Percentiles rank a stretch among this genome's conserved stretches.
phyloP scores from a whole-genome alignment of 257 asterid species.

The Haberlea rhodopensis region DNA sequence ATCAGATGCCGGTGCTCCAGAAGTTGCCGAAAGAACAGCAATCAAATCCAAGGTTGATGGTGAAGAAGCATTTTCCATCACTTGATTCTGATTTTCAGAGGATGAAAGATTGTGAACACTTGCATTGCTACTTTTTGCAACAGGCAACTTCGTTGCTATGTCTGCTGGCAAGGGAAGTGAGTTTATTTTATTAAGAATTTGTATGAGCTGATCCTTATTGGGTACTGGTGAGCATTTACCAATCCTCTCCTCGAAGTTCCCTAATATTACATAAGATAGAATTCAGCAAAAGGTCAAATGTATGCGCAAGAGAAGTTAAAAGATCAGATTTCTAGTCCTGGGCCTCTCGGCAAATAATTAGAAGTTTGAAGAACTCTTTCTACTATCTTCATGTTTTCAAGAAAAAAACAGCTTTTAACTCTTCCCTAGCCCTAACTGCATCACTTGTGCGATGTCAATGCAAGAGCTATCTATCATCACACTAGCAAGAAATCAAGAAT shows the following conservation, averaged over 20 bases:
- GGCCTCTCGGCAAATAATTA: not conserved
- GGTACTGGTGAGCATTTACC: slow-evolving; percentile 38
- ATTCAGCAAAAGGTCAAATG: slow-evolving; percentile 16
- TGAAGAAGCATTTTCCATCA: slow-evolving; percentile 36
- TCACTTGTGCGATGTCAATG: slow-evolving; percentile 2
- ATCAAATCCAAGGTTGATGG: slow-evolving; percentile 76
- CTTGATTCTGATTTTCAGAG: slow-evolving; percentile 36
- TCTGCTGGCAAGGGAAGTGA: slow-evolving; percentile 59
- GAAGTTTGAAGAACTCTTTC: not conserved
- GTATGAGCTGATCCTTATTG: slow-evolving; percentile 61
- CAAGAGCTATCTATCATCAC: not conserved
- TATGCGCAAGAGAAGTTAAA: not conserved
- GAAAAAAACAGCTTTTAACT: not conserved
- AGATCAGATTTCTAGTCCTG: slow-evolving; percentile 5
- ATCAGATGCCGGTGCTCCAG: slow-evolving; percentile 33
- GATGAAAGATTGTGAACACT: slow-evolving; percentile 32
- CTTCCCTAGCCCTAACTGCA: not conserved
- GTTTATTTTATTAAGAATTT: slow-evolving; percentile 60
- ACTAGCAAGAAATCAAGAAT: not conserved
- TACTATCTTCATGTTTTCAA: not conserved
- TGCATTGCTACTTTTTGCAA: slow-evolving; percentile 30
- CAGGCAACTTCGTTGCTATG: slow-evolving; percentile 40
- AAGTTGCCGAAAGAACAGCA: slow-evolving; percentile 58
- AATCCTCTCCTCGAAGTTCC: slow-evolving; percentile 44
- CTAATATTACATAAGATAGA: slow-evolving; percentile 32